Conservation (phyloP, 1,284 basidiomycete species). For the Termitomyces sp. region DNA sequence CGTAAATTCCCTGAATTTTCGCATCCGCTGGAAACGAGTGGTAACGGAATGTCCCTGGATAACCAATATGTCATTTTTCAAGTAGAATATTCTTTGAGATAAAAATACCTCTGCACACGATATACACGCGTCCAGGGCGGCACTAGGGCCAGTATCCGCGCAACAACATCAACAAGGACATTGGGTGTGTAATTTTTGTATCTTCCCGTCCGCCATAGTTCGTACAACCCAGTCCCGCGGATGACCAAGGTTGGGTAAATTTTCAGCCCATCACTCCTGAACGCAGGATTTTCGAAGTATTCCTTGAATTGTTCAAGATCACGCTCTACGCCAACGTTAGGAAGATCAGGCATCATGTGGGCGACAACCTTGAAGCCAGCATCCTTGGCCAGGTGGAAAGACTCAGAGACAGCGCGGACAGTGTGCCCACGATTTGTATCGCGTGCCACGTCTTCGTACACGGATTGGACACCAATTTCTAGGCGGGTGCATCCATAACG, state of each 20-base stretch:
- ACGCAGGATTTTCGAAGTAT: constrained; percentile 98
- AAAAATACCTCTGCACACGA: constrained; percentile 82
- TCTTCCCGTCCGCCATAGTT: constrained; percentile 92
- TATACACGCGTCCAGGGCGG: constrained; percentile 99
- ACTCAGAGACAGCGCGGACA: constrained; percentile 95
- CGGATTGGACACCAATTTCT: constrained; percentile 98
- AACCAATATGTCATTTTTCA: neutral
- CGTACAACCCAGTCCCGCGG: constrained; percentile 94
- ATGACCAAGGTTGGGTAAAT: constrained; percentile 99
- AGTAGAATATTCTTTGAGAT: neutral
- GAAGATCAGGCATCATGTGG: constrained; percentile 98
- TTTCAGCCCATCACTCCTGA: constrained; percentile 95
- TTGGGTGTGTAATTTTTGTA: constrained; percentile 99
- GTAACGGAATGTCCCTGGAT: constrained; percentile 88
- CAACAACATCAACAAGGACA: constrained; percentile 95
- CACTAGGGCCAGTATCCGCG: constrained; percentile 92
- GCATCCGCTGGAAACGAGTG: constrained; percentile 92
- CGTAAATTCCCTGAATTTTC: constrained; percentile 97
- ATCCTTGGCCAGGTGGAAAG: constrained; percentile 98
- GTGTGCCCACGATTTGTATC: constrained; percentile 99
- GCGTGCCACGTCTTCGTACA: constrained; percentile 98
- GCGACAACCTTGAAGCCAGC: constrained; percentile 99
- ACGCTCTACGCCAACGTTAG: constrained; percentile 95
- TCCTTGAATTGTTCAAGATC: constrained; percentile 99
- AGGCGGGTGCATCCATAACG: constrained; percentile 97